A percentile compares a stretch with the other conserved stretches of the same genome.
Evolutionary conservation across 305 asterid genomes (phyloP).

Genomic region (Fraxinus dipetala): DNA sequence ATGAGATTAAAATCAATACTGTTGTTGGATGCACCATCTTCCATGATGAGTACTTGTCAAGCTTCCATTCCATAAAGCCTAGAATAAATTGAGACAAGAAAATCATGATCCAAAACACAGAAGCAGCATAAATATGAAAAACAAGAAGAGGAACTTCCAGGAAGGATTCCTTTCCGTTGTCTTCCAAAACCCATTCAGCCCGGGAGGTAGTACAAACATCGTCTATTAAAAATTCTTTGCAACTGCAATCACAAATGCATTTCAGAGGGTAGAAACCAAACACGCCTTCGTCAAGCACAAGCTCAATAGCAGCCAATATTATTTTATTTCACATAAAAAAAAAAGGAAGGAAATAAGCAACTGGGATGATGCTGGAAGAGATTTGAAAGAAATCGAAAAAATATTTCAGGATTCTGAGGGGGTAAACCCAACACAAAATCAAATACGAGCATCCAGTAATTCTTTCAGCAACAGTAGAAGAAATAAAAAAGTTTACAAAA

Average conservation of each 20-base stretch:
- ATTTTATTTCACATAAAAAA: not conserved
- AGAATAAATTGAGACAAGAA: not conserved
- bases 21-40: slow-evolving; percentile 45
- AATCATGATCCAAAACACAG: slow-evolving; percentile 48
- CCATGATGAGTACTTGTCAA: slow-evolving; percentile 42
- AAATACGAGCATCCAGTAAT: not conserved
- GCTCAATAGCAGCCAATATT: not conserved
- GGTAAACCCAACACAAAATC: not conserved
- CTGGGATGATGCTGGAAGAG: not conserved
- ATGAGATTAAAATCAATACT: slow-evolving; percentile 47
- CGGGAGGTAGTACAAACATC: slow-evolving; percentile 36
- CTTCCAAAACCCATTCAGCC: slow-evolving; percentile 46
- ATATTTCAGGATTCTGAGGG: not conserved
- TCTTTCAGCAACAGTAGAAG: not conserved
- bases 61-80: slow-evolving; percentile 28
- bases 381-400: not conserved
- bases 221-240: slow-evolving; percentile 27
- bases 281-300: not conserved
- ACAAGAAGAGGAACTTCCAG: slow-evolving; percentile 55
- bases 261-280: slow-evolving; percentile 30
- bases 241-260: slow-evolving; percentile 43
- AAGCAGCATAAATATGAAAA: slow-evolving; percentile 45
- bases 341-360: not conserved
- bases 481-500: not conserved
- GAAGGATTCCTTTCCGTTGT: slow-evolving; percentile 40